Percentiles rank a stretch among this genome's conserved stretches.
These are phyloP conservation scores for Pyrenochaeta sp. DNA, from an alignment of 2,329 filamentous ascomycete genomes.

Conservation along the genomic window DNA sequence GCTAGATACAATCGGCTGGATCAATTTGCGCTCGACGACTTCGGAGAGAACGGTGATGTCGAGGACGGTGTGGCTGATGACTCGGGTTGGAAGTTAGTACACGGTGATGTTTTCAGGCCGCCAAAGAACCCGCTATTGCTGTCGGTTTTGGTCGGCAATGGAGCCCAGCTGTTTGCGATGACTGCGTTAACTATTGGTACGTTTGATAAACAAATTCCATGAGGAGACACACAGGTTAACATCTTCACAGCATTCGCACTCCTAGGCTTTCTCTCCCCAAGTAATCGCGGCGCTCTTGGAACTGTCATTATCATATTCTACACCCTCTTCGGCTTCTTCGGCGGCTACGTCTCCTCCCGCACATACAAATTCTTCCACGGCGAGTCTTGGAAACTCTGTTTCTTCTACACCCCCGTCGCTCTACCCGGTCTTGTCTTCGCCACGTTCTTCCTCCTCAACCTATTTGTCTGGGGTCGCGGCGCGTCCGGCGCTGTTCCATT, in stretches of 20 bases:
- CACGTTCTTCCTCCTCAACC: conserved; percentile 90
- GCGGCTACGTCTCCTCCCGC: conserved; percentile 87
- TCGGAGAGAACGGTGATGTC: conserved; percentile 75
- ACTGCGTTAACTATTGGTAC: conserved; percentile 84
- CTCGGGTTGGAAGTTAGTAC: conserved; percentile 97
- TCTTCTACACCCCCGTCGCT: conserved; percentile 83
- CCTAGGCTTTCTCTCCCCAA: conserved; percentile 92
- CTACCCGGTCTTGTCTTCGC: conserved; percentile 87
- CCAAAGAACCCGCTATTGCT: conserved; percentile 84
- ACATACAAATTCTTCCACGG: conserved; percentile 96
- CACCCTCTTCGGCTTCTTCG: conserved; percentile 89
- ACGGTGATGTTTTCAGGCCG: conserved; percentile 94
- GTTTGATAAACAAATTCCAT: conserved; percentile 16
- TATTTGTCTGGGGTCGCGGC: conserved; percentile 93
- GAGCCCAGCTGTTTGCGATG: conserved; percentile 97
- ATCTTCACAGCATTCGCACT: conserved; percentile 74
- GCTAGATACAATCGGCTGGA: conserved; percentile 95
- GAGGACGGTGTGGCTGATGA: conserved; percentile 97
- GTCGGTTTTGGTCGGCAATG: conserved; percentile 89
- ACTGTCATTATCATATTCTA: conserved; percentile 95
- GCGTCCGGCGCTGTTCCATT: conserved; percentile 96
- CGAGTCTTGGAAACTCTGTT: conserved; percentile 94
- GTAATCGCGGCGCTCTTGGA: conserved; percentile 91
- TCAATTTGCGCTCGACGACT: conserved; percentile 86
- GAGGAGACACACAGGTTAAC: conserved; percentile 16